Conservation (phyloP, 495 filamentous ascomycete species). For the Talaromyces thailandensis region DNA sequence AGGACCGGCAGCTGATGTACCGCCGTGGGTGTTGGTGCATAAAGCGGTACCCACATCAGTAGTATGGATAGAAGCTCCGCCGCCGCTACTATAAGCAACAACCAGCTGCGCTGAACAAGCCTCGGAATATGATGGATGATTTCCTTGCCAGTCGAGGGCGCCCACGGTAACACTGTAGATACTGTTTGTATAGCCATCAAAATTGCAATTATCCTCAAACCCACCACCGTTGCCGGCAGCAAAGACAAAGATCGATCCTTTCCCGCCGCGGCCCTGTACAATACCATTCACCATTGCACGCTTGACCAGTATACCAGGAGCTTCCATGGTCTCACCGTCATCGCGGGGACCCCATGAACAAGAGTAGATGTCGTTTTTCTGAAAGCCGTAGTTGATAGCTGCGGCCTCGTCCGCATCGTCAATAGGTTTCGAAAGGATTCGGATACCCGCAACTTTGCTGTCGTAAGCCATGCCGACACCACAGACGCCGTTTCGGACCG, state of each 20-base stretch:
- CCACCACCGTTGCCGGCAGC: conserved; percentile 87
- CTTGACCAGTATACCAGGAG: conserved; percentile 79
- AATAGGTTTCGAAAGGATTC: conserved; percentile 85
- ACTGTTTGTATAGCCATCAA: conserved; percentile 98
- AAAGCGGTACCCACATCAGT: conserved; percentile 82
- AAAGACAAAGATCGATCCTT: conserved; percentile 94
- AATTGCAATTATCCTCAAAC: conserved; percentile 90
- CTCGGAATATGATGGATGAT: conserved; percentile 89
- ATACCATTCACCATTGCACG: conserved; percentile 86
- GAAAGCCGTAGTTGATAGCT: conserved; percentile 83
- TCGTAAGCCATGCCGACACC: conserved; percentile 93
- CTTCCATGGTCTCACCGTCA: conserved; percentile 89
- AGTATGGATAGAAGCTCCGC: conserved; percentile 82
- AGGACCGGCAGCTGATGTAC: conserved; percentile 94
- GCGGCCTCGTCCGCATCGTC: conserved; percentile 86
- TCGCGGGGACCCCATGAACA: conserved; percentile 98
- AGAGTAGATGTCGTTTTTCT: conserved; percentile 93
- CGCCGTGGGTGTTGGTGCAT: conserved; percentile 74
- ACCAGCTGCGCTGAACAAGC: conserved; percentile 91
- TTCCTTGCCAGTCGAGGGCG: conserved; percentile 76
- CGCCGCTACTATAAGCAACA: conserved; percentile 92
- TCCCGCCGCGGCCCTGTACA: conserved; percentile 73
- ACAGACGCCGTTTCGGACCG: conserved; percentile 86
- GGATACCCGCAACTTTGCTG: conserved; percentile 78
- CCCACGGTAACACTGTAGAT: conserved; percentile 98